Base-by-base conservation (phyloP, 2,329 filamentous ascomycete genomes). In the Fusarium oxysporum region DNA sequence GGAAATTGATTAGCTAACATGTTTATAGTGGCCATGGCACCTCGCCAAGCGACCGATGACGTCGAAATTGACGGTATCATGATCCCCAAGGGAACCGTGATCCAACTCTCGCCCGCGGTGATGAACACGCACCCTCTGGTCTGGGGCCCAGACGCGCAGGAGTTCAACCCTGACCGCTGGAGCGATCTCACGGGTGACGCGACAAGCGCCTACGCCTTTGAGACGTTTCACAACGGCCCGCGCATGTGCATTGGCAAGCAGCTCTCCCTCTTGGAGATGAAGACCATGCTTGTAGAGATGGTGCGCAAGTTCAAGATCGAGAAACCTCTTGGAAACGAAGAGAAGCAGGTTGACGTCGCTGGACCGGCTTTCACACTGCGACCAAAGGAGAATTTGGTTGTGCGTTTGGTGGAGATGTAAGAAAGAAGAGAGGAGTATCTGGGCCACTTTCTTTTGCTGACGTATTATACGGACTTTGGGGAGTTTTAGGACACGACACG, bases 101-200 rank as follows among this genome's bases (percentile, higher is more conserved):
- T 85, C 41, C 80, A 82, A 50, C 73, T 84, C 30, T 78, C 80
- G 19, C 81, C 83, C 2, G 78, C 79, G 8, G 79, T 84, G 32
- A 77, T 82, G 23, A 80, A 83, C 70, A 74, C 78, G 10, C 80
- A 81, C 67, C 80, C 80, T 2, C 54, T 63, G 1, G 77, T 84
- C 51, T 85, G 83, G 84, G 83, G 83, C 10, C 69, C 74, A 2
- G 76, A 80, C 16, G 81, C 77, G 3, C 76, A 78, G 12, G 66
- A 67, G 35, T 83, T 84, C 64, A 73, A 82, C 30, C 83, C 83
- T 3, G 78, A 81, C 47, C 81, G 84, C 30, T 85, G 84, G 84
- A 76, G 78, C 35, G 43, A 69, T 5, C 73, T 76, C 8, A 43
- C 55, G 6, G 79, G 78, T 6, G 66, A 64, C 21, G 76, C 76